These are phyloP conservation scores for Boletus reticulatus DNA, from an alignment of 768 basidiomycete genomes.

Conservation along the genomic window DNA sequence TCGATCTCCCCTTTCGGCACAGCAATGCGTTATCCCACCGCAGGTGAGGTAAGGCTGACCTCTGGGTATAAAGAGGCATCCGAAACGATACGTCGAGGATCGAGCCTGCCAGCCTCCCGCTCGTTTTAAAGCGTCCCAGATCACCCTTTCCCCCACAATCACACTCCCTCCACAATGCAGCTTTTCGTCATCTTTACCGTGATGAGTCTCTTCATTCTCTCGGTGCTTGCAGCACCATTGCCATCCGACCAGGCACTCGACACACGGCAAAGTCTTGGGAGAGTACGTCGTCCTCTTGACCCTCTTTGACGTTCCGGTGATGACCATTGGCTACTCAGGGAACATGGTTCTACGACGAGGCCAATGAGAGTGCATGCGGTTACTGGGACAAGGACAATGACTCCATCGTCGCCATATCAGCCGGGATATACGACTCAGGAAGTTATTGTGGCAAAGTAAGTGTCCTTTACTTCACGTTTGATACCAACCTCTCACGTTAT, in stretches of 20 bases:
- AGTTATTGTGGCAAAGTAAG: constrained; percentile 61
- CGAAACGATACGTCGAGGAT: background rate
- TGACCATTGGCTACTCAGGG: constrained; percentile 41
- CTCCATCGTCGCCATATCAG: constrained; percentile 61
- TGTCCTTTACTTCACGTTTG: background rate
- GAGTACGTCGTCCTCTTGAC: constrained; percentile 39
- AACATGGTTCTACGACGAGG: constrained; percentile 59
- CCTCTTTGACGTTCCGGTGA: background rate
- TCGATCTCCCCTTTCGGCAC: constrained; percentile 24
- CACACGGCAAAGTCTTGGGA: constrained; percentile 51
- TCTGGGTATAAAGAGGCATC: constrained; percentile 25
- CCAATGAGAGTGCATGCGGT: constrained; percentile 58
- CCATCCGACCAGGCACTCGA: constrained; percentile 36
- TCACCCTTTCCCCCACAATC: background rate
- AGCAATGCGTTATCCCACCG: constrained; percentile 22
- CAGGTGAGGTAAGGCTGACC: constrained; percentile 29
- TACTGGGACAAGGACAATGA: constrained; percentile 44
- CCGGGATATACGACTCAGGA: constrained; percentile 51
- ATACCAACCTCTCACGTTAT: constrained; percentile 6
- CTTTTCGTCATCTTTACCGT: constrained; percentile 30
- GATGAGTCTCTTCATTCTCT: constrained; percentile 42
- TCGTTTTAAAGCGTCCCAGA: background rate
- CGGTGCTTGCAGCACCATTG: constrained; percentile 40
- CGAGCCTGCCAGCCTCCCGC: constrained; percentile 4
- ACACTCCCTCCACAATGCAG: constrained; percentile 12